Conservation (phyloP, 352 stramenopile genomes). For the Globisporangium yorkense region DNA sequence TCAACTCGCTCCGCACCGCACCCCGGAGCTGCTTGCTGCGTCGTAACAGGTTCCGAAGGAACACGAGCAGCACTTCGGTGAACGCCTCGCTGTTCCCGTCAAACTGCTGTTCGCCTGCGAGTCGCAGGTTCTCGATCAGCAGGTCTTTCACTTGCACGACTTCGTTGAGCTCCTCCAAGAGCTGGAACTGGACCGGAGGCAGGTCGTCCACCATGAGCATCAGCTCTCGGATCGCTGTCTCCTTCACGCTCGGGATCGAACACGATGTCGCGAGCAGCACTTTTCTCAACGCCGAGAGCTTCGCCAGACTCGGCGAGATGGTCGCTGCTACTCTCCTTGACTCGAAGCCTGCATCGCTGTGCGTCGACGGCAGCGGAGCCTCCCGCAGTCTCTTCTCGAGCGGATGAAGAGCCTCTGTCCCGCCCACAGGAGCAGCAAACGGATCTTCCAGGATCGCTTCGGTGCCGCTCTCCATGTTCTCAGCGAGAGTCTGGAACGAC, state of each 20-base stretch:
- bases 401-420: background rate
- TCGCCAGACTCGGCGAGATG: constrained; percentile 14
- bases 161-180: constrained; percentile 16
- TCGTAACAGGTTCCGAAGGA: constrained; percentile 38
- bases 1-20: constrained; percentile 19
- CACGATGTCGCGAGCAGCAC: constrained; percentile 1
- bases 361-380: background rate
- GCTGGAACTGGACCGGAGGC: constrained; percentile 5
- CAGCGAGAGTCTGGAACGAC: constrained; percentile 8
- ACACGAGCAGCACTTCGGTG: constrained; percentile 18
- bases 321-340: constrained; percentile 1
- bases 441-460: constrained; percentile 12
- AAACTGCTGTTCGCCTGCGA: background rate
- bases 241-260: constrained; percentile 9
- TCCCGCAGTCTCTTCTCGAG: constrained; percentile 7
- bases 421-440: background rate
- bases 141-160: constrained; percentile 10
- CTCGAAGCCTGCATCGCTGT: background rate
- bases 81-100: constrained; percentile 5
- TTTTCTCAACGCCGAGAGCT: constrained; percentile 9
- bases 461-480: constrained; percentile 1
- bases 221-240: constrained; percentile 20
- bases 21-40: constrained; percentile 30
- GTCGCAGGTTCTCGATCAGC: constrained; percentile 4
- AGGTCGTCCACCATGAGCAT: constrained; percentile 19